Percentiles rank a stretch among this genome's conserved stretches.
These are phyloP conservation scores for Rhizopogon vulgaris DNA, from an alignment of 768 basidiomycete species.

Conservation along the genomic window DNA sequence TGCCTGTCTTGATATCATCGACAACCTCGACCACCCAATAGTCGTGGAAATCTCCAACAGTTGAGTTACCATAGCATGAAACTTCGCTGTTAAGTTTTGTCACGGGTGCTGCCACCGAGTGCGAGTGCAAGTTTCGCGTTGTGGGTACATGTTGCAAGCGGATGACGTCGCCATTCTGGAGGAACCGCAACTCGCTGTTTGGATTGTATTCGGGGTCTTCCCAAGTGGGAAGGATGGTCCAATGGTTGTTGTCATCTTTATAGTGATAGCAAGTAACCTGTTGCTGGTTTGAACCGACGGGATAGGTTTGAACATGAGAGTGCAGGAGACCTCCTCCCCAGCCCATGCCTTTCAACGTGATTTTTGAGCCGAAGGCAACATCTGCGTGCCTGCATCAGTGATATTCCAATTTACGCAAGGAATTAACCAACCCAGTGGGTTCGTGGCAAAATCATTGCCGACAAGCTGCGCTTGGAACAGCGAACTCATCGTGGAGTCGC, in stretches of 20 bases:
- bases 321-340: constrained; percentile 96
- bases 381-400: constrained; percentile 38
- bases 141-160: constrained; percentile 81
- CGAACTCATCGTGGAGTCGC: constrained; percentile 98
- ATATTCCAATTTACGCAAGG: background rate
- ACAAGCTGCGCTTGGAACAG: constrained; percentile 94
- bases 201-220: constrained; percentile 61
- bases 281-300: constrained; percentile 87
- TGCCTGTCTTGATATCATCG: constrained; percentile 74
- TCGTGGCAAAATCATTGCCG: constrained; percentile 89
- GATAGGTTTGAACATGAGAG: constrained; percentile 94
- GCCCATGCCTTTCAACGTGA: constrained; percentile 96
- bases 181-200: constrained; percentile 58
- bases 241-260: constrained; percentile 97
- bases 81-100: constrained; percentile 89
- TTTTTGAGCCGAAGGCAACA: constrained; percentile 80
- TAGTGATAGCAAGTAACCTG: constrained; percentile 99
- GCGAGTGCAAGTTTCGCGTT: constrained; percentile 88
- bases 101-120: constrained; percentile 80
- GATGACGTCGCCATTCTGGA: constrained; percentile 71
- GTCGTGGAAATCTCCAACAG: constrained; percentile 84
- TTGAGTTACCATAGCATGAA: constrained; percentile 88
- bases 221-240: constrained; percentile 79
- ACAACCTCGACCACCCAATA: constrained; percentile 93
- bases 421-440: constrained; percentile 67